Percentiles rank a stretch among this genome's conserved stretches.
These are phyloP conservation scores for Xerocomellus amylosporus DNA, from an alignment of 768 basidiomycete species.

Conservation along the genomic window DNA sequence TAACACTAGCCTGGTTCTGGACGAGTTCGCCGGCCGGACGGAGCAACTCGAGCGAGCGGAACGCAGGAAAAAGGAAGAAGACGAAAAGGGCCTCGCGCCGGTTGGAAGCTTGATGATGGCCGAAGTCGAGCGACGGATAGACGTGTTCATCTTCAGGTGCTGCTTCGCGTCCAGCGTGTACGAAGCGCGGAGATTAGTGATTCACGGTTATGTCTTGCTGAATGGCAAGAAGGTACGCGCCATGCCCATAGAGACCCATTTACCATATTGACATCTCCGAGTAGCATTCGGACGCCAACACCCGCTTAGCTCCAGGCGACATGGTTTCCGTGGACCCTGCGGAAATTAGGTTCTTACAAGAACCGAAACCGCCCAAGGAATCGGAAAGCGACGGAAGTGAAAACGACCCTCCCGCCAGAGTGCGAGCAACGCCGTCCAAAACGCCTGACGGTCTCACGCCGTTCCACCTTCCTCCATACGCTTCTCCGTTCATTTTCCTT, in stretches of 20 bases:
- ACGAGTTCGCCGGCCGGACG: slow-evolving; percentile 58
- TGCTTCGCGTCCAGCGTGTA: slow-evolving; percentile 90
- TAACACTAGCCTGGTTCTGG: slow-evolving; percentile 44
- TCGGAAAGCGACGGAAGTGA: slow-evolving; percentile 4
- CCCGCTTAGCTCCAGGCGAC: slow-evolving; percentile 89
- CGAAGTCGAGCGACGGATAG: slow-evolving; percentile 92
- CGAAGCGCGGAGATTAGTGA: slow-evolving; percentile 80
- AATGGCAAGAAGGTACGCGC: slow-evolving; percentile 83
- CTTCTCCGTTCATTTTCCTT: slow-evolving; percentile 89
- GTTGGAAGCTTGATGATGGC: slow-evolving; percentile 94
- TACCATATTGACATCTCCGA: not conserved
- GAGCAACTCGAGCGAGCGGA: slow-evolving; percentile 38
- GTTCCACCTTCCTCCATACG: slow-evolving; percentile 83
- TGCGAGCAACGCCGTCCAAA: not conserved
- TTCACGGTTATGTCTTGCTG: slow-evolving; percentile 82
- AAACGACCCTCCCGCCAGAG: not conserved
- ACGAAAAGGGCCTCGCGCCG: slow-evolving; percentile 70
- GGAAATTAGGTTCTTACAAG: slow-evolving; percentile 71
- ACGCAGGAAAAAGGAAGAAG: slow-evolving; percentile 52
- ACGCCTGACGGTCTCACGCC: slow-evolving; percentile 47
- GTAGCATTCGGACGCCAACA: slow-evolving; percentile 82
- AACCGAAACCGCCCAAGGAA: slow-evolving; percentile 23
- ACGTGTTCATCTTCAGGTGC: slow-evolving; percentile 85
- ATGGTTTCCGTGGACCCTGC: slow-evolving; percentile 86
- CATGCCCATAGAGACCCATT: not conserved